phyloP scores from a whole-genome alignment of 495 filamentous ascomycete species.

The Recurvomyces mirabilis region DNA sequence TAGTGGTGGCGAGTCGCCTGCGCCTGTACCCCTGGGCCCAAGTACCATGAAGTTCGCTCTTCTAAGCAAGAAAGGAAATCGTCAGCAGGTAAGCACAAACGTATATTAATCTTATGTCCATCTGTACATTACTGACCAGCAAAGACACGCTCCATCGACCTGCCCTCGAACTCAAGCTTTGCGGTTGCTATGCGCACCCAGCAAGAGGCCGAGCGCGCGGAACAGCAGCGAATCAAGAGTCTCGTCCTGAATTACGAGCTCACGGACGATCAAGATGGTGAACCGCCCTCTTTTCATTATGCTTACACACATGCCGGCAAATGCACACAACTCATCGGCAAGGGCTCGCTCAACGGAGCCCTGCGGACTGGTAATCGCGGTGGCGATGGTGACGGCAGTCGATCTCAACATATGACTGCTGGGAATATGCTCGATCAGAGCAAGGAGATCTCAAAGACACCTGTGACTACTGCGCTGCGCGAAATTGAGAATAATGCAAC shows the following conservation, averaged over 20 bases:
- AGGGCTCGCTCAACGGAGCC: conserved; percentile 19
- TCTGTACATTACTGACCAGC: no score
- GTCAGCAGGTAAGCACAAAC: conserved; percentile 77
- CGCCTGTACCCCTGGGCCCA: conserved; percentile 31
- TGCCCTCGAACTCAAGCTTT: conserved; percentile 90
- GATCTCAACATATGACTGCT: conserved; percentile 16
- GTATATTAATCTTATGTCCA: no score
- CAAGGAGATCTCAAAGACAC: background rate
- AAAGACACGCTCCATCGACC: conserved; percentile 84
- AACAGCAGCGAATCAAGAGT: conserved; percentile 96
- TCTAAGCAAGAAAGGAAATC: conserved; percentile 91
- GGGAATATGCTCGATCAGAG: conserved; percentile 11
- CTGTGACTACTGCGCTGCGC: no score
- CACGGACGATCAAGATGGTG: conserved; percentile 67
- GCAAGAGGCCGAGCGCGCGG: conserved; percentile 86
- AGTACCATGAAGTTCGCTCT: conserved; percentile 88
- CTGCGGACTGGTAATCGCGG: background rate
- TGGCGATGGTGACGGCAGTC: conserved; percentile 4
- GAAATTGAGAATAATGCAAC: no score
- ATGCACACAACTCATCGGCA: conserved; percentile 28
- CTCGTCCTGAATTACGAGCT: conserved; percentile 94
- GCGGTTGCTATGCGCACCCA: conserved; percentile 91
- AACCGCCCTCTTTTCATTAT: conserved; percentile 39
- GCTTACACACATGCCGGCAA: conserved; percentile 23
- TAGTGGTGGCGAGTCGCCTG: conserved; percentile 32